Percentiles rank a stretch among this genome's conserved stretches.
These are phyloP conservation scores for Sarocladium oryzae DNA, from an alignment of 2,329 filamentous ascomycete genomes.

Conservation along the genomic window DNA sequence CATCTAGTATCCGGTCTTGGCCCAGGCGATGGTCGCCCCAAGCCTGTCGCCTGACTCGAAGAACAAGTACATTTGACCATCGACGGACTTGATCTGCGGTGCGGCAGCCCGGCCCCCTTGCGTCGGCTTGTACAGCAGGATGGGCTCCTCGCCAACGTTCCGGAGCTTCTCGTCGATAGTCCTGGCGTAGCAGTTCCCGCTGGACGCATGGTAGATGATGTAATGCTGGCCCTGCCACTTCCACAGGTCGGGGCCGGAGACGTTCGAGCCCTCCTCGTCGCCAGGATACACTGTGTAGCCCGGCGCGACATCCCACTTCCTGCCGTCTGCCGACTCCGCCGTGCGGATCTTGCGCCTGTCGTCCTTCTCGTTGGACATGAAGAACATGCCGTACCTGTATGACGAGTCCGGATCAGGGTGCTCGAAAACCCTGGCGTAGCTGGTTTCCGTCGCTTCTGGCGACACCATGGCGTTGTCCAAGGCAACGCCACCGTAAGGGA, in stretches of 20 bases:
- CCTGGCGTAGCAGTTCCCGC: slow-evolving; percentile 15
- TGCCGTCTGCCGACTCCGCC: slow-evolving; percentile 18
- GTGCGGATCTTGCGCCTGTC: slow-evolving; percentile 19
- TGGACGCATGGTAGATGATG: slow-evolving; percentile 15
- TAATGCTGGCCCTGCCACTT: slow-evolving; percentile 14
- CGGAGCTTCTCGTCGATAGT: slow-evolving; percentile 15
- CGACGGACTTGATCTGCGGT: slow-evolving; percentile 12
- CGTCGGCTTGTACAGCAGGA: slow-evolving; percentile 13
- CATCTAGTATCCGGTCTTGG: slow-evolving; percentile 9
- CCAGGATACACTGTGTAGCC: slow-evolving; percentile 13
- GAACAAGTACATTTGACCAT: slow-evolving; percentile 12
- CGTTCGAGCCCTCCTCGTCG: slow-evolving; percentile 13
- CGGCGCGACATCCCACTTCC: slow-evolving; percentile 14
- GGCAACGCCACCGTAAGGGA: slow-evolving; percentile 16
- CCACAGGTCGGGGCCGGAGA: slow-evolving; percentile 14
- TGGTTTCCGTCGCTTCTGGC: slow-evolving; percentile 17
- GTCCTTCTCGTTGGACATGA: slow-evolving; percentile 20
- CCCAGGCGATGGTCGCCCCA: slow-evolving; percentile 15
- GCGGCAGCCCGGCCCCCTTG: slow-evolving; percentile 12
- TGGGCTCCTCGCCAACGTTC: slow-evolving; percentile 11
- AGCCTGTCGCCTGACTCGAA: slow-evolving; percentile 16
- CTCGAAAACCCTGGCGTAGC: slow-evolving; percentile 19
- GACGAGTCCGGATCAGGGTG: slow-evolving; percentile 16
- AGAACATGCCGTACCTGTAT: slow-evolving; percentile 20
- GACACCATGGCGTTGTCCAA: slow-evolving; percentile 18